These are phyloP conservation scores for Heterobasidion annosum DNA, from an alignment of 1,284 basidiomycete genomes.

Conservation along the genomic window DNA sequence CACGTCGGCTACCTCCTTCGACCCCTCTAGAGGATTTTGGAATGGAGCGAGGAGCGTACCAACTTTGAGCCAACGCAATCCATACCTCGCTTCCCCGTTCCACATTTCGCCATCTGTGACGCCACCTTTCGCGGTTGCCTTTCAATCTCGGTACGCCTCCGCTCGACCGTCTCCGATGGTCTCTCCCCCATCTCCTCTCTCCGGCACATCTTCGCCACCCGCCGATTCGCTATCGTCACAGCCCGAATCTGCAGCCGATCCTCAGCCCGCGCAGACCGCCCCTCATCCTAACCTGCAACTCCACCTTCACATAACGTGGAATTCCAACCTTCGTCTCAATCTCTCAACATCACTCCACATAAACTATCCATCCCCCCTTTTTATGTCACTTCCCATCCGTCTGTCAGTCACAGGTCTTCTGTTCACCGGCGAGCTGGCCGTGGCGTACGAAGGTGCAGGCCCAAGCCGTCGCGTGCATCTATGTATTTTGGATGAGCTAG, in stretches of 20 bases:
- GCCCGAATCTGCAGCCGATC: conserved; percentile 11
- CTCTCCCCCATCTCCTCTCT: not conserved
- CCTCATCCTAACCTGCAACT: conserved; percentile 64
- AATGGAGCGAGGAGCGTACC: conserved; percentile 23
- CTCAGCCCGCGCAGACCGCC: conserved; percentile 10
- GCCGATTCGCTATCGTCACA: conserved; percentile 2
- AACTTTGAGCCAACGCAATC: not conserved
- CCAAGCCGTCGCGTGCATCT: conserved; percentile 72
- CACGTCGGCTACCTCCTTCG: conserved; percentile 38
- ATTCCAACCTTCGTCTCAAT: conserved; percentile 72
- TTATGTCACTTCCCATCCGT: conserved; percentile 95
- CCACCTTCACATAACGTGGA: conserved; percentile 68
- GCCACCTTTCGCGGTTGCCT: not conserved
- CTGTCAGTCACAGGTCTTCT: conserved; percentile 84
- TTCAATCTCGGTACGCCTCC: not conserved
- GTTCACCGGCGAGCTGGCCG: conserved; percentile 79
- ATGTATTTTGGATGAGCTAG: conserved; percentile 80
- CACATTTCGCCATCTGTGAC: not conserved
- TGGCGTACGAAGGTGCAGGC: conserved; percentile 85
- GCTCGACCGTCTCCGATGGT: conserved; percentile 20
- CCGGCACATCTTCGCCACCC: conserved; percentile 1
- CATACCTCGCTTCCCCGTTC: conserved; percentile 23
- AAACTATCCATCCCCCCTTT: conserved; percentile 90
- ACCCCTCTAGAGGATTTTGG: conserved; percentile 41
- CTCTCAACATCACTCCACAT: conserved; percentile 91